Evolutionary conservation across 805 yeast genomes (phyloP), one percentile per base, ranked within the genome.

Genomic region (Yarrowia sp.): DNA sequence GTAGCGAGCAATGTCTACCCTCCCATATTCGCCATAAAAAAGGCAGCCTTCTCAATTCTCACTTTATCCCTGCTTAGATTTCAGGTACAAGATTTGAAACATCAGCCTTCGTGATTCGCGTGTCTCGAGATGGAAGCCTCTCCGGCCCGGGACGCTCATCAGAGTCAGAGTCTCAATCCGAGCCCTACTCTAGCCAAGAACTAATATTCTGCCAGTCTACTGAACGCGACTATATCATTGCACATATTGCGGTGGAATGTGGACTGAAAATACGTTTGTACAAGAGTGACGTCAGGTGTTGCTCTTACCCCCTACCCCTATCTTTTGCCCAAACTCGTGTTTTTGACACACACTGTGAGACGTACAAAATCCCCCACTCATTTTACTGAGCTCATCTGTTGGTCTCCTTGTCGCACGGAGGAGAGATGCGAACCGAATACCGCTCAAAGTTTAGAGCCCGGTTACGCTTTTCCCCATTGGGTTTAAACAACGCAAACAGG

Each of bases 21-120:
- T n/a, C n/a, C n/a, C n/a, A n/a, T n/a, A n/a, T n/a, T n/a, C n/a
- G n/a, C n/a, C n/a, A n/a, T n/a, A n/a, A n/a, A n/a, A n/a, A n/a
- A n/a, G n/a, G 28, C 52, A 30, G 52, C 36, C 35, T n/a, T 46
- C 33, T 43, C 48, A 28, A 22, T 43, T 43, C 48, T 43, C 48
- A 43, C 19, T 44, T 30, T 32, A 48, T 48, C 52, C 54, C 54
- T 48, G 38, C 54, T 32, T 48, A 48, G 54, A 19, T 19, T 48
- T 48, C 54, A 48, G 54, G 54, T 48, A 48, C 54, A 48, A 48
- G 54, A 48, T 48, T 48, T 48, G 54, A 32, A 32, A 48, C 54
- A 28, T 6, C 4, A 1, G 19, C 9, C n/a, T 14, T 26, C 19
- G 30, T 26, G 26, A n/a, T 26, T 14, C 21, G 22, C n/a, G 49